Base-by-base conservation (phyloP, 2,329 filamentous ascomycete species). In the Cladophialophora yegresii region DNA sequence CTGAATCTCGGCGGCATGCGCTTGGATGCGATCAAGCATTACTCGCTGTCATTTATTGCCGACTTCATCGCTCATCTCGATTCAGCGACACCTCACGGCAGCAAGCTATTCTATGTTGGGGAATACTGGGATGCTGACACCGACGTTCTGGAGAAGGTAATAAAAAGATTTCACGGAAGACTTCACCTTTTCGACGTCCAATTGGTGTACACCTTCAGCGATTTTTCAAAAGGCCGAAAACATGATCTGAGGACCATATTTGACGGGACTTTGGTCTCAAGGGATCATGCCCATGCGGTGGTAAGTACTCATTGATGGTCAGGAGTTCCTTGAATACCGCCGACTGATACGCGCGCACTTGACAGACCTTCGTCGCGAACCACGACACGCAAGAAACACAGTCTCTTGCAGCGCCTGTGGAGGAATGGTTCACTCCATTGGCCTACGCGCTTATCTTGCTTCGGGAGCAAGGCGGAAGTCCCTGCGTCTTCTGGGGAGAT, bases 21-120 rank as follows among this genome's bases (percentile, higher is more conserved):
- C n/a, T 82, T 91, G 53, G 89, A 92, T 73, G 89, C 89, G 13
- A 86, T 87, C 22, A 89, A 90, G 76, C 89, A 92, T 76, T 90
- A 87, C 75, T 88, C 85, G 33, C 83, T 84, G 62, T 79, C 81
- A n/a, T 91, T 91, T 71, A 81, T 88, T 30, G 81, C 80, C 45
- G 81, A 86, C 20, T 89, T 89, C 75, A 82, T 90, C 58, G 77
- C 78, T 5, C 78, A 83, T 55, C 76, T 89, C 62, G 83, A 84
- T 71, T 77, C 79, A 51, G 76, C 74, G 0, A 26, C 43, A 5
- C 13, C 57, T 4, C 55, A 62, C 1, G 77, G 80, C 28, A 83
- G 83, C 4, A 76, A 83, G 13, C 85, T 86, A 74, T 88, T 90
- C 71, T 78, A 89, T 20, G 84, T 91, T 1, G 88, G 87, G 7